Evolutionary conservation across 2,329 filamentous ascomycete species (phyloP).

Genomic region (Talaromyces piceae): DNA sequence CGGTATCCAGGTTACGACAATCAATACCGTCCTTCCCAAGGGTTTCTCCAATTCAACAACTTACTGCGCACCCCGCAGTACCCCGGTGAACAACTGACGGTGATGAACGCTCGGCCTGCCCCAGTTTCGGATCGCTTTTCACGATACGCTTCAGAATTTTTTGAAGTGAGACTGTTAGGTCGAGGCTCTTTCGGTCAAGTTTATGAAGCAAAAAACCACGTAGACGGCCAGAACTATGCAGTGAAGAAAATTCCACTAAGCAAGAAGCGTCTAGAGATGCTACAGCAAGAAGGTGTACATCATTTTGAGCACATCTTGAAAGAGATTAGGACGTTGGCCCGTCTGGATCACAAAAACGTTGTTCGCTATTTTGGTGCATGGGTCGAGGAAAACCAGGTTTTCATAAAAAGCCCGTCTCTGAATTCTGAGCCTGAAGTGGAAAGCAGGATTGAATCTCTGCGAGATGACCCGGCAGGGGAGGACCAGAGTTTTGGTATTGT

Average conservation of each 20-base stretch:
- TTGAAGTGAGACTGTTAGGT: constrained; percentile 50
- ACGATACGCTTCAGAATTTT: constrained; percentile 45
- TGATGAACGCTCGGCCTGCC: constrained; percentile 20
- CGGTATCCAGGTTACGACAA: constrained; percentile 14
- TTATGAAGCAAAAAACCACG: constrained; percentile 52
- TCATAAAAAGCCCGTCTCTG: constrained; percentile 3
- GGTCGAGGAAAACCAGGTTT: constrained; percentile 46
- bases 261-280: constrained; percentile 42
- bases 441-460: background rate
- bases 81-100: constrained; percentile 22
- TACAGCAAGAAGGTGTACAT: constrained; percentile 45
- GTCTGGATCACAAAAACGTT: constrained; percentile 57
- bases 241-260: constrained; percentile 59
- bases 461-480: constrained; percentile 13
- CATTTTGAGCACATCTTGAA: constrained; percentile 51
- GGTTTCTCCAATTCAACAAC: constrained; percentile 18
- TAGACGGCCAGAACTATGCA: constrained; percentile 57
- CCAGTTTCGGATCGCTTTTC: constrained; percentile 25
- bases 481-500: constrained; percentile 32
- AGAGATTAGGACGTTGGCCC: constrained; percentile 56
- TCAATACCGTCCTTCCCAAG: constrained; percentile 16
- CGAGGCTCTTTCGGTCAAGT: constrained; percentile 61
- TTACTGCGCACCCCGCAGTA: constrained; percentile 18
- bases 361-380: constrained; percentile 60
- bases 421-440: background rate